Base-by-base conservation (phyloP, 2,329 filamentous ascomycete species). In the Xylariales sp. region DNA sequence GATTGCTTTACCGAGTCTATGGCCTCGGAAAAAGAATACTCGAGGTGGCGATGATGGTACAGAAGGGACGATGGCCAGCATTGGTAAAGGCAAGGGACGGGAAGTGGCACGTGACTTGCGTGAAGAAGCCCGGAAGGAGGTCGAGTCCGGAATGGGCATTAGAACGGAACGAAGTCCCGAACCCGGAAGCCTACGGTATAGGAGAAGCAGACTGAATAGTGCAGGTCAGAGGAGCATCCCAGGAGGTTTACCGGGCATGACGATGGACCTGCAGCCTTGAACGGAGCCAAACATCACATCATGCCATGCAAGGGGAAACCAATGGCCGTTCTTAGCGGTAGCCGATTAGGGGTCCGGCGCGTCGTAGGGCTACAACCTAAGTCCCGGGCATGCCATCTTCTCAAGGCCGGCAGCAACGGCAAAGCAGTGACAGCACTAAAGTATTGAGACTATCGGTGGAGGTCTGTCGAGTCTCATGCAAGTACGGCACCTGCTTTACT, bases 11-110 rank as follows among this genome's bases (percentile, higher is more conserved):
- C 88, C 88, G 0, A 88, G 80, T 51, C 59, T 93, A 45, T 94
- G 88, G 88, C 88, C 88, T 1, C 70, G 86, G 34, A 91, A 90
- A 69, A 84, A 81, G 68, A 94, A 89, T 52, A 89, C 87, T 0
- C 70, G 87, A 19, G 86, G 85, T 4, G 84, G 83, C 1, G 82
- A 83, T 15, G 80, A 84, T 16, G 63, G 64, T 3, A 61, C 73
- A 21, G 62, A 69, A 4, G 73, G 73, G 27, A 63, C 46, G 18
- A 40, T 59, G 28, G 59, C 63, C 4, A 75, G 75, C 7, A 61
- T 73, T n/a, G 65, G 73, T 32, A 72, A 76, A 38, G 63, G 66
- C 5, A 79, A 74, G 54, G 73, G 76, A 14, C 74, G 71, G 34
- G 77, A 81, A 22, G 57, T 70, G 11, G 64, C 66, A 14, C 69